Conservation (phyloP, 768 basidiomycete genomes). For the Brasilioporus rufonigricans region DNA sequence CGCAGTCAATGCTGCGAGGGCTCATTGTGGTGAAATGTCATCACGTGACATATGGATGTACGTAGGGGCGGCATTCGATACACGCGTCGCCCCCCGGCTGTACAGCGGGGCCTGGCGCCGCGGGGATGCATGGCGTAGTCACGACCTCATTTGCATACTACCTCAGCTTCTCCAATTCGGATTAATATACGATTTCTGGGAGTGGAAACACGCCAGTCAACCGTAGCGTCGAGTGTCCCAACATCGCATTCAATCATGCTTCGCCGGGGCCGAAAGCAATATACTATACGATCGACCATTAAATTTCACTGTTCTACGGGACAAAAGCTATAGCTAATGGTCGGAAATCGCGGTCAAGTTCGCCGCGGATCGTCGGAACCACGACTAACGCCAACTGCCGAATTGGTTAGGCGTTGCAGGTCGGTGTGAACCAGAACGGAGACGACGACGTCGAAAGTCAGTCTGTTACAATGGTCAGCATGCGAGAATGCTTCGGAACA, state of each 20-base stretch:
- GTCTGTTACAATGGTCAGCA: neutral
- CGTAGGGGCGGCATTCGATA: no score
- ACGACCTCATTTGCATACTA: neutral
- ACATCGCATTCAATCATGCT: neutral
- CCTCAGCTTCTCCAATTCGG: no score
- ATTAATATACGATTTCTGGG: neutral
- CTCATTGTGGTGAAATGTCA: neutral
- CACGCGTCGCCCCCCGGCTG: neutral
- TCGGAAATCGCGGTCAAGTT: neutral
- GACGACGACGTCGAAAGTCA: slow-evolving; percentile 5
- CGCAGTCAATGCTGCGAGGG: neutral
- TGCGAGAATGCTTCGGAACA: neutral
- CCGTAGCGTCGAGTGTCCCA: neutral
- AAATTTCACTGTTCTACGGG: neutral
- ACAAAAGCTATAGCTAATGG: neutral
- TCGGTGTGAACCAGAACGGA: neutral
- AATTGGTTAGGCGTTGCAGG: no score
- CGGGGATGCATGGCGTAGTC: no score
- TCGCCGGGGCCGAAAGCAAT: neutral
- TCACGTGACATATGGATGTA: neutral
- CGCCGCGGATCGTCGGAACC: neutral
- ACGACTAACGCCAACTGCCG: neutral
- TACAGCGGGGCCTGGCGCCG: neutral
- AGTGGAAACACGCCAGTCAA: neutral
- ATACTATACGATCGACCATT: neutral